phyloP scores from a whole-genome alignment of 2,329 filamentous ascomycete species.

The Talaromyces albobiverticillius region DNA sequence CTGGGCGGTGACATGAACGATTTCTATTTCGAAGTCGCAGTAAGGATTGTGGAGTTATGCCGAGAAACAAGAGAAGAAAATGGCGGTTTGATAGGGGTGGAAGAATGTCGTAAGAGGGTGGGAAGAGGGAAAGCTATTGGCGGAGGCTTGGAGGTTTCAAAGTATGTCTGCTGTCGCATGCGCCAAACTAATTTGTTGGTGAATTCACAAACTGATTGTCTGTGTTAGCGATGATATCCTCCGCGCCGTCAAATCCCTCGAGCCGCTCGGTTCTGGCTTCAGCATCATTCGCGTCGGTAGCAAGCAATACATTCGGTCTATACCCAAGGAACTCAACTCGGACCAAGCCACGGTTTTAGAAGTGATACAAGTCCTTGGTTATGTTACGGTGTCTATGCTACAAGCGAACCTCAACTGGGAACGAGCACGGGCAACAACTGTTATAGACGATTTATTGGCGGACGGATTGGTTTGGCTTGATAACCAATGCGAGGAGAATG shows the following conservation, averaged over 20 bases:
- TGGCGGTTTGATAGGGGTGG: constrained; percentile 81
- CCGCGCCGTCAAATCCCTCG: constrained; percentile 80
- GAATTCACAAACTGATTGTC: background rate
- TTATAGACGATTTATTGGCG: constrained; percentile 82
- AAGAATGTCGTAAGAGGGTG: constrained; percentile 75
- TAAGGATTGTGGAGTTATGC: constrained; percentile 93
- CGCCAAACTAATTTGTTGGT: no score
- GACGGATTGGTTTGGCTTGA: constrained; percentile 96
- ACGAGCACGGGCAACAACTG: constrained; percentile 76
- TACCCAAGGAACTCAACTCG: constrained; percentile 91
- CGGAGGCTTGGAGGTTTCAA: constrained; percentile 71
- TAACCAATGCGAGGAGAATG: constrained; percentile 76
- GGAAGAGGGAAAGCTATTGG: constrained; percentile 71
- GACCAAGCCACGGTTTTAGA: constrained; percentile 93
- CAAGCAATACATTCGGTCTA: constrained; percentile 82
- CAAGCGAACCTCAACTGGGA: constrained; percentile 85
- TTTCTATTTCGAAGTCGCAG: constrained; percentile 96
- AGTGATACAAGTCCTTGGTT: constrained; percentile 84
- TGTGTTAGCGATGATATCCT: constrained; percentile 76
- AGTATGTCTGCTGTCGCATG: constrained; percentile 60
- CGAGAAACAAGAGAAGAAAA: constrained; percentile 83
- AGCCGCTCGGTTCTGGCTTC: constrained; percentile 85
- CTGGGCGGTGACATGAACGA: constrained; percentile 91
- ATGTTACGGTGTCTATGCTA: constrained; percentile 85
- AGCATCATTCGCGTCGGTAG: constrained; percentile 78